Evolutionary conservation across 805 yeast genomes (phyloP).

Genomic region (Candida namnaoensis): DNA sequence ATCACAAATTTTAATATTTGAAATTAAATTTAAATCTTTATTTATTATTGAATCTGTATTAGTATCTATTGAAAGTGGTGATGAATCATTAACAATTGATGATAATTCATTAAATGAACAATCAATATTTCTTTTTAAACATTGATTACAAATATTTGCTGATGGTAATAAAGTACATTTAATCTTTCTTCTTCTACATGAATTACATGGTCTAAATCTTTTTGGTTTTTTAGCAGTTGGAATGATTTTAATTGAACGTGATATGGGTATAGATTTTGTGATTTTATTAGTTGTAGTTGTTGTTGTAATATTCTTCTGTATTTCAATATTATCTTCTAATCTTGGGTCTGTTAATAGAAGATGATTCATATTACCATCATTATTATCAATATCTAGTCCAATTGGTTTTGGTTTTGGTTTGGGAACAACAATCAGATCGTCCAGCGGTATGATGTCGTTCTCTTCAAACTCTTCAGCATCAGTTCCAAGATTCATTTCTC

Average conservation of each 20-base stretch:
- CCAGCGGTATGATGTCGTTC: background rate
- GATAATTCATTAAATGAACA: conserved; percentile 16
- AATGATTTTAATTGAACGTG: no score
- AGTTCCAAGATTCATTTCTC: background rate
- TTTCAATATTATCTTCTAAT: no score
- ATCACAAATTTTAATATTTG: conserved; percentile 9
- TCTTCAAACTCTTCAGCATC: background rate
- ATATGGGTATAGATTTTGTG: no score
- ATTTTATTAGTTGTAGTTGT: no score
- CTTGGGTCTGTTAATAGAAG: no score
- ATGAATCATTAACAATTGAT: no score
- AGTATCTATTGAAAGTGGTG: no score
- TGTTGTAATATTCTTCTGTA: no score
- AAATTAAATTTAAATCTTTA: no score
- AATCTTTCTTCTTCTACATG: conserved; percentile 27
- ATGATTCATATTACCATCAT: no score
- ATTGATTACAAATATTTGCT: conserved; percentile 18
- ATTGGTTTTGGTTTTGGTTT: background rate
- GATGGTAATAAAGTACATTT: conserved; percentile 20
- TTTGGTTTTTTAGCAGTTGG: background rate
- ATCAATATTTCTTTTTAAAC: conserved; percentile 19
- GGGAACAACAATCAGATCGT: background rate
- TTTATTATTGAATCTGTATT: no score
- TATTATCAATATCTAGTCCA: no score
- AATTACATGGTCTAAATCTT: conserved; percentile 27